These are phyloP conservation scores for Sporothrix brasiliensis DNA, from an alignment of 2,329 filamentous ascomycete genomes.

Conservation along the genomic window DNA sequence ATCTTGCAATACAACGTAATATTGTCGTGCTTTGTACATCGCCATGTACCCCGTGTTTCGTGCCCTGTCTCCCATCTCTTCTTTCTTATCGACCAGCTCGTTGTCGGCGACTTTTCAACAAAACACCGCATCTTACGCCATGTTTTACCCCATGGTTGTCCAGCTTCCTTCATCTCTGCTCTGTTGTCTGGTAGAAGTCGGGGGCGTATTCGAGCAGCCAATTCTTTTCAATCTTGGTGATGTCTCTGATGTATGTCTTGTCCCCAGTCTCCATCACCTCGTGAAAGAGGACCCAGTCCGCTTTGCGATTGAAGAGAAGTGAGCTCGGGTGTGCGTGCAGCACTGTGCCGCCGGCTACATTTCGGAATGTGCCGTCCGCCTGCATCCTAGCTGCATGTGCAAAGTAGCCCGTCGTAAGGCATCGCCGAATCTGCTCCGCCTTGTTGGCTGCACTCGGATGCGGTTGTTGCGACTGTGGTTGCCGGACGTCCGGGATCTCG, in stretches of 20 bases:
- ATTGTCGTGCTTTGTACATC: not conserved
- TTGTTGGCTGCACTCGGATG: slow-evolving; percentile 44
- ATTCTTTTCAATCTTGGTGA: slow-evolving; percentile 90
- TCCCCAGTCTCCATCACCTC: slow-evolving; percentile 86
- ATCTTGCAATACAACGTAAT: too few species aligned
- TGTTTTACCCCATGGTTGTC: not conserved
- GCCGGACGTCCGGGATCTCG: slow-evolving; percentile 57
- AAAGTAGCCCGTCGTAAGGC: slow-evolving; percentile 88
- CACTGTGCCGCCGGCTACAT: slow-evolving; percentile 75
- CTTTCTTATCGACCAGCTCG: not conserved
- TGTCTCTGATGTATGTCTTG: slow-evolving; percentile 87
- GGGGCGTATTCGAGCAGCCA: slow-evolving; percentile 90
- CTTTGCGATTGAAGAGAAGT: slow-evolving; percentile 93
- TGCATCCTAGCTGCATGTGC: slow-evolving; percentile 93
- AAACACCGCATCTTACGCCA: not conserved
- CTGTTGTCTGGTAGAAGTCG: slow-evolving; percentile 67
- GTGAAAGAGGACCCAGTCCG: slow-evolving; percentile 94
- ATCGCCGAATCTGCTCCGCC: slow-evolving; percentile 77
- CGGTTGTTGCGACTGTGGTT: slow-evolving; percentile 30
- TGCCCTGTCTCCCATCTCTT: not conserved
- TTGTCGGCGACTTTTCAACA: not conserved
- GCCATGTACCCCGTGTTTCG: slow-evolving; percentile 20
- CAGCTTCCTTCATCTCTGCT: not conserved
- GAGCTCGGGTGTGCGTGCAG: slow-evolving; percentile 89
- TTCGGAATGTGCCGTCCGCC: slow-evolving; percentile 84